Conservation (phyloP, 371 early-diverging fungal genomes). For the Mortierella sp. region DNA sequence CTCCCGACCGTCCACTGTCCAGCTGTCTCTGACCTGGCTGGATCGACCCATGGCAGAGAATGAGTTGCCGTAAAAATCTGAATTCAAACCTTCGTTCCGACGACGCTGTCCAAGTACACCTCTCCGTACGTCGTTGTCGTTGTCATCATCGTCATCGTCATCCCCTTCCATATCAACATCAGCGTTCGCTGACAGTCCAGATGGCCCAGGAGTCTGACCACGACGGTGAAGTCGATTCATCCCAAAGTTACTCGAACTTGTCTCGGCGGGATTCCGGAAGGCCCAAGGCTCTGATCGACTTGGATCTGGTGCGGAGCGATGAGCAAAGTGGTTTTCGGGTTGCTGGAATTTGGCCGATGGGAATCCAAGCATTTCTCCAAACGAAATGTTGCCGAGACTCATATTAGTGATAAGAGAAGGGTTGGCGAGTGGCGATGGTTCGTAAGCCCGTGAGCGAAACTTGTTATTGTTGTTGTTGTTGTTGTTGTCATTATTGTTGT, state of each 20-base stretch:
- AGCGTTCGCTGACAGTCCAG: slow-evolving; percentile 18
- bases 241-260: background rate
- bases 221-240: background rate
- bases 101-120: background rate
- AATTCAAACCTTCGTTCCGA: background rate
- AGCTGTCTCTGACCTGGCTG: background rate
- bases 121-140: background rate
- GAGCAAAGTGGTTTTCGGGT: slow-evolving; percentile 53
- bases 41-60: slow-evolving; percentile 1
- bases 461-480: slow-evolving; percentile 23
- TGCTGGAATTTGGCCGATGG: slow-evolving; percentile 54
- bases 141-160: slow-evolving; percentile 20
- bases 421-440: slow-evolving; percentile 51
- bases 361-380: slow-evolving; percentile 53
- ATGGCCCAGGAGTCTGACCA: background rate
- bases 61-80: background rate
- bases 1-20: slow-evolving; percentile 18
- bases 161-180: slow-evolving; percentile 39
- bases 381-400: slow-evolving; percentile 38
- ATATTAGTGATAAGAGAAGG: slow-evolving; percentile 39
- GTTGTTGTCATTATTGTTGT: background rate
- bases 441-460: slow-evolving; percentile 50
- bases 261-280: slow-evolving; percentile 5
- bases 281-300: slow-evolving; percentile 29
- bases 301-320: slow-evolving; percentile 18